Percentiles rank a stretch among this genome's conserved stretches.
Conservation (phyloP, 139 green algal genomes). For the Picochlorum sp. region DNA sequence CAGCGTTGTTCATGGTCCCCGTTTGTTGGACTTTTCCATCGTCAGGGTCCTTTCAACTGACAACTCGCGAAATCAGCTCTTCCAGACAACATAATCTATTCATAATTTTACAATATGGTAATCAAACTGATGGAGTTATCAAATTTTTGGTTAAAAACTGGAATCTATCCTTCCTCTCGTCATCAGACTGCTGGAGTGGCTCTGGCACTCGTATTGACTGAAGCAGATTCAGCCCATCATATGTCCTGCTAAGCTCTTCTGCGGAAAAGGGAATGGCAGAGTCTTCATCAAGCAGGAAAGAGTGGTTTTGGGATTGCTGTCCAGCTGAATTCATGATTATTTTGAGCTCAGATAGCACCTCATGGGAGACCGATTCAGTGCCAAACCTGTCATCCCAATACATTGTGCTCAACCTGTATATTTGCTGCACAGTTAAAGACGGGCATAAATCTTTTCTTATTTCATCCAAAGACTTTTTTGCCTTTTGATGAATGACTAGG, state of each 20-base stretch:
- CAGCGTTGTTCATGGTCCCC: too few relatives aligned
- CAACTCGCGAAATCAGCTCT: too few relatives aligned
- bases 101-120: too few relatives aligned
- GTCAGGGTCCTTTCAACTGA: too few relatives aligned
- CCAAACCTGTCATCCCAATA: constrained; percentile 97
- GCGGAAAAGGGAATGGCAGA: constrained; percentile 77
- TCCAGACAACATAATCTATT: too few relatives aligned
- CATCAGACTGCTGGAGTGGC: constrained; percentile 4
- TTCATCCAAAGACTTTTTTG: constrained; percentile 90
- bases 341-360: constrained; percentile 80
- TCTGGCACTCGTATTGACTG: constrained; percentile 15
- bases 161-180: too few relatives aligned
- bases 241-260: constrained; percentile 50
- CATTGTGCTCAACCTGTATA: constrained; percentile 99
- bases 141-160: too few relatives aligned
- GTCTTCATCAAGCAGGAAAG: constrained; percentile 98
- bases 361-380: constrained; percentile 88
- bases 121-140: too few relatives aligned
- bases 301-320: constrained; percentile 57
- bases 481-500: constrained; percentile 95
- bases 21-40: too few relatives aligned
- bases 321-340: constrained; percentile 79
- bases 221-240: constrained; percentile 49
- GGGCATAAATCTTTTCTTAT: constrained; percentile 95
- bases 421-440: constrained; percentile 89